A percentile compares a stretch with the other conserved stretches of the same genome.
phyloP scores from a whole-genome alignment of 1,284 basidiomycete species.

The Rhodotorula sp. region DNA sequence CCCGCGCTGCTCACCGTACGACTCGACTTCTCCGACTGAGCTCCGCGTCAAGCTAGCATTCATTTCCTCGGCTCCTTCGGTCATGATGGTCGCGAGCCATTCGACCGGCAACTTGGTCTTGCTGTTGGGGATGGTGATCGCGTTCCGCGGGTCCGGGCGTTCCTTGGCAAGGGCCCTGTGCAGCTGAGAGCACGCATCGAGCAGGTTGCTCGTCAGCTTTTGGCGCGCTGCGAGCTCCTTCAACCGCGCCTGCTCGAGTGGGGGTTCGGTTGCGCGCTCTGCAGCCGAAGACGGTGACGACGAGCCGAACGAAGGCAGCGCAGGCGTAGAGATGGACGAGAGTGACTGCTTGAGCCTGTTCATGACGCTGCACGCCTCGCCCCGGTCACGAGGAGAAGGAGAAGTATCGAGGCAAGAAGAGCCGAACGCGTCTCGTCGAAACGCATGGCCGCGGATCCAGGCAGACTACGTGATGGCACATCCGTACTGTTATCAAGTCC shows the following conservation, averaged over 20 bases:
- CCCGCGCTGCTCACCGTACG: background rate
- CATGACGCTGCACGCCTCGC: background rate
- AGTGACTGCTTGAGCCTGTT: constrained; percentile 22
- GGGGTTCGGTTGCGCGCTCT: background rate
- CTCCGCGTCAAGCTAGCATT: background rate
- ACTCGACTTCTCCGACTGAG: background rate
- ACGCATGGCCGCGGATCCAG: background rate
- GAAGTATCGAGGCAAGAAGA: background rate
- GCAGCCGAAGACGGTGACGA: background rate
- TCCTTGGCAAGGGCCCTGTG: constrained; percentile 13
- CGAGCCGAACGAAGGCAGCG: constrained; percentile 9
- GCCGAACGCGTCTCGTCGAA: background rate
- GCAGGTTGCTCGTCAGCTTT: background rate
- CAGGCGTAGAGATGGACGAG: background rate
- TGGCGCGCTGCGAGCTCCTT: constrained; percentile 2
- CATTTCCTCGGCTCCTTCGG: constrained; percentile 3
- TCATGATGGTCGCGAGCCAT: constrained; percentile 10
- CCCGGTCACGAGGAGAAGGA: background rate
- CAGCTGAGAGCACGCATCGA: constrained; percentile 3
- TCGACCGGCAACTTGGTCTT: background rate
- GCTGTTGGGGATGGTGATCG: background rate
- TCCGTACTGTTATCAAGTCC: too few species aligned
- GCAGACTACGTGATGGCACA: too few species aligned
- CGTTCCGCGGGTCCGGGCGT: background rate
- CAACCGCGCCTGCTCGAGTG: background rate